A percentile compares a stretch with the other conserved stretches of the same genome.
Conservation (phyloP, 2,329 filamentous ascomycete species). For the Epichloe aotearoae region DNA sequence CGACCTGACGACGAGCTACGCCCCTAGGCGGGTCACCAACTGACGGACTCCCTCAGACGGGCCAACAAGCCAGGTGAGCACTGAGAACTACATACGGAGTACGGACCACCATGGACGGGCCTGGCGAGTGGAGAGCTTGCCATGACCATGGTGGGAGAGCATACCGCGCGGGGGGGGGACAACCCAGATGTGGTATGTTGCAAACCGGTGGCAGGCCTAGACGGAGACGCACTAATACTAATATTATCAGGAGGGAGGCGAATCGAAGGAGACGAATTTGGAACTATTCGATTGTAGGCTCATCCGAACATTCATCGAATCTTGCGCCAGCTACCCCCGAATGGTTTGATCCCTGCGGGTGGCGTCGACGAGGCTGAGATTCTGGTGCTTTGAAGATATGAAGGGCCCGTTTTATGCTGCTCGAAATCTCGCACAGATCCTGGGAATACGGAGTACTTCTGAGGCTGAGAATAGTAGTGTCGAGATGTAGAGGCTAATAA, state of each 20-base stretch:
- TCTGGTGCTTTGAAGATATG: too few species aligned
- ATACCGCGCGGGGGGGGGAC: not conserved
- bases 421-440: too few species aligned
- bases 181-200: not conserved
- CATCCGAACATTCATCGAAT: too few species aligned
- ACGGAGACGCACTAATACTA: not conserved
- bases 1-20: not conserved
- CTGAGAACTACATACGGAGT: too few species aligned
- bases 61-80: not conserved
- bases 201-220: not conserved
- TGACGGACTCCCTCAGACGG: not conserved
- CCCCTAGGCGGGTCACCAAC: not conserved
- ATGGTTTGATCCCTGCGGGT: not conserved
- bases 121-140: not conserved
- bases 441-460: too few species aligned
- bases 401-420: too few species aligned
- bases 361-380: conserved; percentile 1
- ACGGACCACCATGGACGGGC: not conserved
- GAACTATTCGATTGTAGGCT: too few species aligned
- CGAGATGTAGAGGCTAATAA: too few species aligned
- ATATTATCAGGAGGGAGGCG: too few species aligned
- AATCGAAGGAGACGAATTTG: too few species aligned
- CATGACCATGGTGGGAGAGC: not conserved
- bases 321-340: too few species aligned
- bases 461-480: too few species aligned